phyloP scores from a whole-genome alignment of 805 yeast species.

The Saturnispora halmiae region DNA sequence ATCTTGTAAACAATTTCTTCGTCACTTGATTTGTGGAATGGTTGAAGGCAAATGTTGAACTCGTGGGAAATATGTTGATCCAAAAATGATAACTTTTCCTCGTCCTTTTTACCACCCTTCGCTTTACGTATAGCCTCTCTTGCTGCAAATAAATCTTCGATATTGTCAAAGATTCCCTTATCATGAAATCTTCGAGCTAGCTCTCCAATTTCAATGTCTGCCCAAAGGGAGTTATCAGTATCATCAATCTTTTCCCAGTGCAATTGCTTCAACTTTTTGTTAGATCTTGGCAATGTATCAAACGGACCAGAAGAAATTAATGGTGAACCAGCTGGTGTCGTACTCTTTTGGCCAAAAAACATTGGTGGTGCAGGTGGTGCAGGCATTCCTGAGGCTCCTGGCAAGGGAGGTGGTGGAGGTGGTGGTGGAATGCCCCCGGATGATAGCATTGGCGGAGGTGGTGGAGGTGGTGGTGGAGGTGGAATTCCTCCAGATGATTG shows the following conservation, averaged over 20 bases:
- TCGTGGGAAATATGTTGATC: constrained; percentile 87
- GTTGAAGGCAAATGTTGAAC: constrained; percentile 86
- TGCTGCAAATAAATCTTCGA: constrained; percentile 83
- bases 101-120: constrained; percentile 35
- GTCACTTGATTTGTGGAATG: constrained; percentile 54
- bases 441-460: no score
- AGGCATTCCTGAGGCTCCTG: constrained; percentile 19
- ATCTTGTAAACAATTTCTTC: constrained; percentile 62
- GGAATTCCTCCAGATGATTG: constrained; percentile 3
- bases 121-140: constrained; percentile 51
- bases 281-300: constrained; percentile 57
- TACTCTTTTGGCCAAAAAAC: constrained; percentile 14
- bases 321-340: constrained; percentile 17
- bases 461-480: constrained; percentile 28
- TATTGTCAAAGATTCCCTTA: constrained; percentile 73
- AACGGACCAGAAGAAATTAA: constrained; percentile 28
- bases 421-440: constrained; percentile 26
- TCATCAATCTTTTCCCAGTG: constrained; percentile 94
- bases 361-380: constrained; percentile 28
- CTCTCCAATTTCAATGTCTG: constrained; percentile 47
- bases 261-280: constrained; percentile 76
- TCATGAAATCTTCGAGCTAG: constrained; percentile 56
- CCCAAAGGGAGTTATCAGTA: constrained; percentile 84
- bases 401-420: constrained; percentile 20
- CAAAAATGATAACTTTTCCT: constrained; percentile 56